Conservation (phyloP, 257 asterid genomes). For the Jacaranda mimosifolia region DNA sequence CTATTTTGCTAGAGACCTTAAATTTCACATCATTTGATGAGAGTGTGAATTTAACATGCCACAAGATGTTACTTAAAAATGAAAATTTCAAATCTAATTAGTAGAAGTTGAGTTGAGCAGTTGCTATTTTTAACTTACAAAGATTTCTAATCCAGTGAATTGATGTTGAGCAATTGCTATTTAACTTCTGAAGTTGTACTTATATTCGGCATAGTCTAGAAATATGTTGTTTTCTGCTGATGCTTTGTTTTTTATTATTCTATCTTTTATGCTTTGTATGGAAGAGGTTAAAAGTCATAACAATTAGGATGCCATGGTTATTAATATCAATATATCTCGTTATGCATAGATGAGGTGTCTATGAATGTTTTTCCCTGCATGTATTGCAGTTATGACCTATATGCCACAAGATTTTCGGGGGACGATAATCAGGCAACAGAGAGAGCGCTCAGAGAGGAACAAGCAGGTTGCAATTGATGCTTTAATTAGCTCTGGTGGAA, state of each 20-base stretch:
- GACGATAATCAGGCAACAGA: constrained; percentile 89
- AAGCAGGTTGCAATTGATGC: constrained; percentile 90
- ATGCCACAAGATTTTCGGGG: constrained; percentile 99
- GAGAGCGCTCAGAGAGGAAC: constrained; percentile 98
- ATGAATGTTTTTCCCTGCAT: constrained; percentile 13
- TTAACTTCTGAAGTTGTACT: not conserved
- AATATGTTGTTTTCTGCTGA: not conserved
- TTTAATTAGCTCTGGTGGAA: constrained; percentile 82
- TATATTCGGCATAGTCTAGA: not conserved
- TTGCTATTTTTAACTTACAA: no score
- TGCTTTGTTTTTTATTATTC: not conserved
- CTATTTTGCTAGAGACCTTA: not conserved
- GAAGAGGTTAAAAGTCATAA: not conserved
- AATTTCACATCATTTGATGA: not conserved
- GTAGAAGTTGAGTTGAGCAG: no score
- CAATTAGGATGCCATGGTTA: constrained; percentile 23
- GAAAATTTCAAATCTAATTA: not conserved
- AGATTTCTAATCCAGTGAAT: not conserved
- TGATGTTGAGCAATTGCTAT: constrained; percentile 14
- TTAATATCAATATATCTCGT: not conserved
- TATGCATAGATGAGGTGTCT: constrained; percentile 24
- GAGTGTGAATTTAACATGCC: not conserved
- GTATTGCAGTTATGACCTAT: constrained; percentile 85
- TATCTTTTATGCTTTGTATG: constrained; percentile 1
- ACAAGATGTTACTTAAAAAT: not conserved